Evolutionary conservation across 2,329 filamentous ascomycete genomes (phyloP).

Genomic region (Fusarium succisae): DNA sequence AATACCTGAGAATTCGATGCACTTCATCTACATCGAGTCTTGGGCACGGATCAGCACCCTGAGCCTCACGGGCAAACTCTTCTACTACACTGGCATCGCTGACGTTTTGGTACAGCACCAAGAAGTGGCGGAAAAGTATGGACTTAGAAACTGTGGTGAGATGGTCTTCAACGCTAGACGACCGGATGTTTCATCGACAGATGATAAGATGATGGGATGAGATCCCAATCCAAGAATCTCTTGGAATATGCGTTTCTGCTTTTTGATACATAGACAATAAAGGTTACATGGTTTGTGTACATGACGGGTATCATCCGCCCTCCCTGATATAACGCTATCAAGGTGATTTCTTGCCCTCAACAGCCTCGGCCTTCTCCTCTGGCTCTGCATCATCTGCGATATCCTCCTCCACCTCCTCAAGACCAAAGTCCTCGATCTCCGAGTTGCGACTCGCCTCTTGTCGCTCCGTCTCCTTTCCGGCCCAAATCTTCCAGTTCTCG

Average conservation of each 20-base stretch:
- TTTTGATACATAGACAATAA: conserved; percentile 38
- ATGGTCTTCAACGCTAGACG: conserved; percentile 53
- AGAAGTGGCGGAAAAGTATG: conserved; percentile 62
- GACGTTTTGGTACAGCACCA: conserved; percentile 88
- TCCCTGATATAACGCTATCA: conserved; percentile 8
- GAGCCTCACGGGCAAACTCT: conserved; percentile 84
- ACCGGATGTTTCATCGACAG: conserved; percentile 30
- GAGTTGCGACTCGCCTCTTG: conserved; percentile 52
- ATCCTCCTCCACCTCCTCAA: conserved; percentile 48
- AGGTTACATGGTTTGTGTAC: conserved; percentile 38
- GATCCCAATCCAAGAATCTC: neutral
- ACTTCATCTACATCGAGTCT: conserved; percentile 87
- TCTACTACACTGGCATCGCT: conserved; percentile 71
- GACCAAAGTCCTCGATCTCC: conserved; percentile 56
- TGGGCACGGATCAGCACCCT: conserved; percentile 87
- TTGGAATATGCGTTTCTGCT: conserved; percentile 30
- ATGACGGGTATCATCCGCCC: conserved; percentile 35
- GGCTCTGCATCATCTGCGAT: conserved; percentile 32
- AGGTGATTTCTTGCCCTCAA: conserved; percentile 22
- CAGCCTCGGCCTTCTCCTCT: conserved; percentile 35
- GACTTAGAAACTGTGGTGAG: conserved; percentile 50
- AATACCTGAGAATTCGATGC: conserved; percentile 65
- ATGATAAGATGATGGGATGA: neutral
- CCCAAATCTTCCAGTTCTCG: conserved; percentile 89
- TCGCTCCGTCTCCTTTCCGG: conserved; percentile 58